Conservation (phyloP, 116 monocot species). For the Cymodocea nodosa region DNA sequence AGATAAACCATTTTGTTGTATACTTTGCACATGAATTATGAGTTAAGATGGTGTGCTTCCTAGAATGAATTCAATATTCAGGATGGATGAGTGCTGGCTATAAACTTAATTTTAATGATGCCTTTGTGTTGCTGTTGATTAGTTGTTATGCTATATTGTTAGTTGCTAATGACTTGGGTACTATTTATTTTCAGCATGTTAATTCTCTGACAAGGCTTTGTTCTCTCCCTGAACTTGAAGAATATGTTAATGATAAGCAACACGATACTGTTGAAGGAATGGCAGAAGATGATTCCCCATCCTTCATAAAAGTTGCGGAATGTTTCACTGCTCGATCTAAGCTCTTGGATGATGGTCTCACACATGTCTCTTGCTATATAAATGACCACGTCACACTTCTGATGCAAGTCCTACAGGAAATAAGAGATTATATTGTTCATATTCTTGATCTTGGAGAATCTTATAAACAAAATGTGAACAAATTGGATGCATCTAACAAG, state of each 20-base stretch:
- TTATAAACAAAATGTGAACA: constrained; percentile 26
- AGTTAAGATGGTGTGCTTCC: too few species aligned
- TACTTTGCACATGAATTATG: too few species aligned
- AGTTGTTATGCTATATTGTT: background rate
- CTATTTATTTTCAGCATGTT: constrained; percentile 24
- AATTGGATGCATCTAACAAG: constrained; percentile 40
- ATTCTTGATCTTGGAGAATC: constrained; percentile 40
- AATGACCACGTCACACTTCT: constrained; percentile 37
- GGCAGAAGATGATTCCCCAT: constrained; percentile 17
- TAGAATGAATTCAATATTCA: too few species aligned
- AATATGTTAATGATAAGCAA: constrained; percentile 20
- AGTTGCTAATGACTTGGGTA: background rate
- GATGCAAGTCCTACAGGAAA: constrained; percentile 31
- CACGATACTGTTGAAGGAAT: constrained; percentile 6
- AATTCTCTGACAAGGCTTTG: constrained; percentile 24
- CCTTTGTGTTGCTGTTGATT: too few species aligned
- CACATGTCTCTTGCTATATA: constrained; percentile 34
- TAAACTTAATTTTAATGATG: too few species aligned
- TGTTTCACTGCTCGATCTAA: constrained; percentile 22
- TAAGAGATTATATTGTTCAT: constrained; percentile 31
- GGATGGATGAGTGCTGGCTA: too few species aligned
- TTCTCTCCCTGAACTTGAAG: constrained; percentile 45
- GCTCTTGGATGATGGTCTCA: constrained; percentile 22
- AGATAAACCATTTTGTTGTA: too few species aligned
- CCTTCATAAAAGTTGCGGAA: constrained; percentile 32